phyloP scores from a whole-genome alignment of 2,329 filamentous ascomycete genomes.

The Fusarium vanettenii region DNA sequence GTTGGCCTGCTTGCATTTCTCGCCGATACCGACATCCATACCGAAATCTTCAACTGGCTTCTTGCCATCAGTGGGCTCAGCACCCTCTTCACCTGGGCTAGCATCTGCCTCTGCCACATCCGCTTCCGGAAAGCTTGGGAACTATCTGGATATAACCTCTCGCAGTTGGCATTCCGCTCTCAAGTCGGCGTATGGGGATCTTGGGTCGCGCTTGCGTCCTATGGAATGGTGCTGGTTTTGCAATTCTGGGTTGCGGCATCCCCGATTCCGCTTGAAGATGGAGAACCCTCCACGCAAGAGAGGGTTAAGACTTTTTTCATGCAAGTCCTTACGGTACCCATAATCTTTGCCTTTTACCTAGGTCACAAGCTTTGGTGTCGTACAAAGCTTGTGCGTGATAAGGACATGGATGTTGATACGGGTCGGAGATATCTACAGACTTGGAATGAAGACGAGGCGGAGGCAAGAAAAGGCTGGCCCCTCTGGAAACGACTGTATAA shows the following conservation, averaged over 20 bases:
- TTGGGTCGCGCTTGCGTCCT: slow-evolving; percentile 83
- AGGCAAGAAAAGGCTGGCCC: slow-evolving; percentile 78
- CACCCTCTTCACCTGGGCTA: slow-evolving; percentile 81
- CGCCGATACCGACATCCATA: slow-evolving; percentile 69
- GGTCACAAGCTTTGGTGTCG: slow-evolving; percentile 79
- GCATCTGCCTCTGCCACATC: slow-evolving; percentile 88
- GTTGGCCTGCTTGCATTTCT: slow-evolving; percentile 83
- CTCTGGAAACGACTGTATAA: slow-evolving; percentile 80
- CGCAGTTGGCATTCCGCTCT: slow-evolving; percentile 83
- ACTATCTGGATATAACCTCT: slow-evolving; percentile 71
- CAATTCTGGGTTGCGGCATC: slow-evolving; percentile 91
- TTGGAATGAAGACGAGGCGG: slow-evolving; percentile 79
- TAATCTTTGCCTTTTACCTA: slow-evolving; percentile 75
- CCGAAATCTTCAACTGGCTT: slow-evolving; percentile 82
- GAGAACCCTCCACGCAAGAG: slow-evolving; percentile 47
- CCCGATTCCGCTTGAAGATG: slow-evolving; percentile 61
- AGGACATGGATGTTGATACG: slow-evolving; percentile 87
- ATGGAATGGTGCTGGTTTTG: slow-evolving; percentile 79
- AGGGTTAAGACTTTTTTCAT: slow-evolving; percentile 75
- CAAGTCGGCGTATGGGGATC: slow-evolving; percentile 85
- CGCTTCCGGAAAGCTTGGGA: slow-evolving; percentile 86
- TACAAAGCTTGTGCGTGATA: slow-evolving; percentile 73
- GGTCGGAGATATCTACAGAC: slow-evolving; percentile 87
- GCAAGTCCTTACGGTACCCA: slow-evolving; percentile 74
- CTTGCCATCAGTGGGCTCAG: slow-evolving; percentile 79